Base-by-base conservation (phyloP, 2,329 filamentous ascomycete species). In the Rutstroemia sp. region DNA sequence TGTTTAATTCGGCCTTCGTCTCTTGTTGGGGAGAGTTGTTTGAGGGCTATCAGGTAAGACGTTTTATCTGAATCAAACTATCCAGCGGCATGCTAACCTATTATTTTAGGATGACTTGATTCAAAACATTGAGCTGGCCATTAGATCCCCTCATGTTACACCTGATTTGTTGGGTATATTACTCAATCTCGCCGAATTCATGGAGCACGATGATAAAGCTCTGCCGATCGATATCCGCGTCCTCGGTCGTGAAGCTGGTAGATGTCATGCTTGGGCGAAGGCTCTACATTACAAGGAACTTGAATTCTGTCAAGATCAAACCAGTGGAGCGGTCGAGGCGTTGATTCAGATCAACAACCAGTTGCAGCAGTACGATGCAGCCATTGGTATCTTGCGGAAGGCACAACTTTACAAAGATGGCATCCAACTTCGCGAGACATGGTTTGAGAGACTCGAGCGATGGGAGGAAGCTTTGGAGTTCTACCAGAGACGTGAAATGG, bases 291-390 rank as follows among this genome's bases (percentile, higher is more conserved):
- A 99, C 75, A 99, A 99, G 70, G 94, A 99, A 71, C 79, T 99
- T 0, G 95, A 99, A 69, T 99, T 99, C 71, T 83, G 97, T 58
- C 92, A 96, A 64, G 95, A 99, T 70, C 94, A 97, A 71, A 97
- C 92, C 70, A 90, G 91, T 18, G 90, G 88, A 57, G 92, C 92
- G 2, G 94, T 99, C 1, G 94, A 99, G 72, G 95, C 95, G 7
- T 77, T 99, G 58, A 99, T 99, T 66, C 94, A 92, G 61, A 99
- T 99, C 76, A 99, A 99, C 74, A 99, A 99, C 69, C 92, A 99
- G 70, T 81, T 99, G 6, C 94, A 99, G 71, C 94, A 99, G 71
- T 96, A 94, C 7, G 94, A 99, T 73, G 95, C 94, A 34, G 95
- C 94, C 44, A 97, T 99, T 65, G 94, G 94, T 72, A 99, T 99